Conservation (phyloP, 2,329 filamentous ascomycete species). For the Penicillium sp. region DNA sequence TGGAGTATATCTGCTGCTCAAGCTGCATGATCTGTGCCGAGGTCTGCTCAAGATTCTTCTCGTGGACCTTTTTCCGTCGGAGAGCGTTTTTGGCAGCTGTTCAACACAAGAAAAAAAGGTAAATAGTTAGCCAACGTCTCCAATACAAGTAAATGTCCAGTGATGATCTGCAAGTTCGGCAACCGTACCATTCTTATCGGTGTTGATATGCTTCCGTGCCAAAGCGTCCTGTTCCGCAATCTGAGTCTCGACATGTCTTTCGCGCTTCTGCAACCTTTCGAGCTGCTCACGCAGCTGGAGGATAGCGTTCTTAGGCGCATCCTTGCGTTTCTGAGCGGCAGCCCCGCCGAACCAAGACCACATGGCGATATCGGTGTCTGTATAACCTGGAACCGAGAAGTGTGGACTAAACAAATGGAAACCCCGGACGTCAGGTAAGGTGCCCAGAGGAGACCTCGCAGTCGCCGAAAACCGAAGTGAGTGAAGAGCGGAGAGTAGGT, state of each 20-base stretch:
- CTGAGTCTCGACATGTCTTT: slow-evolving; percentile 84
- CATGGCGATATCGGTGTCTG: slow-evolving; percentile 39
- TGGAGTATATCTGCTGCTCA: slow-evolving; percentile 92
- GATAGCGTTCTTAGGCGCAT: slow-evolving; percentile 95
- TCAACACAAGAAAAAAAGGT: neutral
- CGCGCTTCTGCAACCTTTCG: slow-evolving; percentile 96
- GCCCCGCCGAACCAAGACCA: slow-evolving; percentile 92
- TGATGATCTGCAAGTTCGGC: neutral
- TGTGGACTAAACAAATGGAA: neutral
- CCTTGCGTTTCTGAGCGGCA: slow-evolving; percentile 79
- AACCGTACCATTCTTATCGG: slow-evolving; percentile 83
- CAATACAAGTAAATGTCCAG: neutral
- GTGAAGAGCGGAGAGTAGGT: slow-evolving; percentile 9
- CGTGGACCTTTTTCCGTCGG: slow-evolving; percentile 89
- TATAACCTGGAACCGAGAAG: neutral
- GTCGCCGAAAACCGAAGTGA: slow-evolving; percentile 6
- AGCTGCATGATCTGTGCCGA: slow-evolving; percentile 83
- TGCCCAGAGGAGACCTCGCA: slow-evolving; percentile 9
- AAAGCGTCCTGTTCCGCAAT: slow-evolving; percentile 89
- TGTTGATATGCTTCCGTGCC: slow-evolving; percentile 79
- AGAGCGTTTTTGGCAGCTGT: slow-evolving; percentile 90
- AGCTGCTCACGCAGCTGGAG: slow-evolving; percentile 80
- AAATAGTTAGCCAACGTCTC: neutral
- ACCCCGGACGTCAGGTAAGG: neutral
- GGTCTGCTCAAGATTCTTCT: slow-evolving; percentile 89